Conservation (phyloP, 2,329 filamentous ascomycete species). For the Chrysosporium keratinophilum region DNA sequence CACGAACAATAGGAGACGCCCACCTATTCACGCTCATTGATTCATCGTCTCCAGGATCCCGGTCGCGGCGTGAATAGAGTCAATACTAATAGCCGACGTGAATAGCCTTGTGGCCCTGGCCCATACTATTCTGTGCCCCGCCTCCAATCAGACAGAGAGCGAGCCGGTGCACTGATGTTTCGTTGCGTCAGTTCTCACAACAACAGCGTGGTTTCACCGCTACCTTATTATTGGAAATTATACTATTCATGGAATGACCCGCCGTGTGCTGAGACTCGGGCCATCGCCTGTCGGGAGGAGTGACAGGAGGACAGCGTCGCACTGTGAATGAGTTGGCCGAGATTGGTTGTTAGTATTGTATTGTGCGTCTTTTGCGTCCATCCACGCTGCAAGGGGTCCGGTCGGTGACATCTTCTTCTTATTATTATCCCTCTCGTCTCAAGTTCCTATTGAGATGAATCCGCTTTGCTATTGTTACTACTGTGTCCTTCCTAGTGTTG, state of each 20-base stretch:
- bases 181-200: background rate
- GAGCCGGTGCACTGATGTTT: background rate
- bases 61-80: background rate
- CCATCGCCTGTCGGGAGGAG: background rate
- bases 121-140: no score
- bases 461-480: background rate
- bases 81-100: background rate
- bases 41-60: background rate
- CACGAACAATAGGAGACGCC: slow-evolving; percentile 8
- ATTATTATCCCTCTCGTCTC: background rate
- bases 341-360: background rate
- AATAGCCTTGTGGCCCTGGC: no score
- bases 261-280: background rate
- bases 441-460: background rate
- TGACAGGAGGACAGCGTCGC: background rate
- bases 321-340: background rate
- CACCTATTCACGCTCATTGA: background rate
- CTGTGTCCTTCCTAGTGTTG: background rate
- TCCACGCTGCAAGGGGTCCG: background rate
- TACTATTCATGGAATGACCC: background rate
- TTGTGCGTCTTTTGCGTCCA: no score
- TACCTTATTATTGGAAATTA: background rate
- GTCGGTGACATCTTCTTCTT: background rate
- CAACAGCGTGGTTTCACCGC: background rate
- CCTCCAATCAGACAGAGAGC: no score